Base-by-base conservation (phyloP, 2,329 filamentous ascomycete species). In the Cercospora citrullina region DNA sequence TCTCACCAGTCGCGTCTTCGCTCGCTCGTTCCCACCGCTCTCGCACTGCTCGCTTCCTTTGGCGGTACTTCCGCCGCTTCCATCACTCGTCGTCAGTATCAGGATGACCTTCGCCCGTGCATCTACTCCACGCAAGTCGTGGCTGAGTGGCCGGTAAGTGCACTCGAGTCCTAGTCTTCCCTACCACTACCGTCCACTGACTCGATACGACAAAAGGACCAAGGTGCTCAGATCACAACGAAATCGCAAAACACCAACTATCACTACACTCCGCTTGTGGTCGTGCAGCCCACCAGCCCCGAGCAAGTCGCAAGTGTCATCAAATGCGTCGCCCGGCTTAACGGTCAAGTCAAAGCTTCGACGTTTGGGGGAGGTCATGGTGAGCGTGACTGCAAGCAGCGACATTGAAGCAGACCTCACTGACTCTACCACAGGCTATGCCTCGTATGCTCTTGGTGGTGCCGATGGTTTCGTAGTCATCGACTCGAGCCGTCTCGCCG, bases 331-430 rank as follows among this genome's bases (percentile, higher is more conserved):
- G 48, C 60, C 6, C 21, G 36, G 3, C 33, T 62, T 28, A 36
- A 64, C 18, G 66, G 65, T 16, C 45, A 42, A 18, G 36, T 60
- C 53, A 68, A 71, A 60, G 18, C 61, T 42, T 70, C 68, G 28
- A 67, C 57, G 26, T 70, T 68, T 60, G 68, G 68, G 48, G 68
- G 70, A 48, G 68, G 70, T 57, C 70, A 72, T 67, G 70, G 62
- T 64, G 31, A 64, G 62, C 48, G 9, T n/a, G 26, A 18, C 16
- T 59, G 6, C 10, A 55, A 26, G 8, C 2, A 16, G 7, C 7
- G 31, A 30, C 16, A 16, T n/a, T 30, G 9, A 26, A 33, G 31
- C n/a, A 21, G 33, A 9, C 7, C 18, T 45, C 6, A 23, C 31
- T 58, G n/a, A 59, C n/a, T 59, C 28, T 9, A n/a, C 18, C 21